Evolutionary conservation across 1,139 yeast genomes (phyloP).

Genomic region (Saccharomyces hybrid): DNA sequence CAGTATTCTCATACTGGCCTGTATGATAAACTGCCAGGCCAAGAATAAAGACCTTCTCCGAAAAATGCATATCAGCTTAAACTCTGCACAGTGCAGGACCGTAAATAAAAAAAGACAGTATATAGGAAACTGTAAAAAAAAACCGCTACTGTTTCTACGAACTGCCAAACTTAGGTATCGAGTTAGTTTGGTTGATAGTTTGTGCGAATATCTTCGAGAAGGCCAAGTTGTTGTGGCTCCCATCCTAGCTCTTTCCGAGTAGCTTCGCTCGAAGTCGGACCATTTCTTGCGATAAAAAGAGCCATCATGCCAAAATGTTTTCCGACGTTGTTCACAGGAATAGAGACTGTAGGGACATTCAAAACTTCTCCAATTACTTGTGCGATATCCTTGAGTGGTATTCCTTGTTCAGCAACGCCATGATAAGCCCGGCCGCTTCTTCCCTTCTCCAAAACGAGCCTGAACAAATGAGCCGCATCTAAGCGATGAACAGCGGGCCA

Average conservation of each 20-base stretch:
- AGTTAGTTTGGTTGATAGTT: not conserved
- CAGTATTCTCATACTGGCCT: not conserved
- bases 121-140: not conserved
- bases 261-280: slow-evolving; percentile 10
- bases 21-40: not conserved
- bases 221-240: slow-evolving; percentile 18
- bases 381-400: slow-evolving; percentile 24
- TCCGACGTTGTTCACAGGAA: slow-evolving; percentile 12
- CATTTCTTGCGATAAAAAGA: slow-evolving; percentile 8
- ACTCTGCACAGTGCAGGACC: not conserved
- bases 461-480: slow-evolving; percentile 30
- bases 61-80: not conserved
- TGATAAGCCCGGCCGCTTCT: slow-evolving; percentile 24
- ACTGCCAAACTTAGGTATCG: not conserved
- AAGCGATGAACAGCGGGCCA: slow-evolving; percentile 32
- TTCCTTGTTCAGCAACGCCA: slow-evolving; percentile 22
- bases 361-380: slow-evolving; percentile 20
- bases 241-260: slow-evolving; percentile 22
- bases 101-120: not conserved
- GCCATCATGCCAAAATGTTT: slow-evolving; percentile 11
- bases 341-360: slow-evolving; percentile 12
- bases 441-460: slow-evolving; percentile 27
- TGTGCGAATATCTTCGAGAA: slow-evolving; percentile 20
- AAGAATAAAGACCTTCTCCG: not conserved
- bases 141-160: no score